Conservation (phyloP, 2,329 filamentous ascomycete species). For the Trichoderma koningii region DNA sequence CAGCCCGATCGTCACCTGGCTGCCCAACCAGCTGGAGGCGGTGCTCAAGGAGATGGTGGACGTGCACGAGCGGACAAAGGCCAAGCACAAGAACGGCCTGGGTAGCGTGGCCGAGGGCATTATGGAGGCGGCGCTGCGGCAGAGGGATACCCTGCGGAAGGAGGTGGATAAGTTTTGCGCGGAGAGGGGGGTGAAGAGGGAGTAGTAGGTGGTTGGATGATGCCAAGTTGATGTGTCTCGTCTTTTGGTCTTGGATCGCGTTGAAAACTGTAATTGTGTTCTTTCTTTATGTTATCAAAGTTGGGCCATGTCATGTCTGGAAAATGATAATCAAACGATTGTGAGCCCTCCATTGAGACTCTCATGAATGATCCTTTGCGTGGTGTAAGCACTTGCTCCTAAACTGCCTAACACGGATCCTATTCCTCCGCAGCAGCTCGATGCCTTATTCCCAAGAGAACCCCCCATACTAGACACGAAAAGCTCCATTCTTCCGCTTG, state of each 20-base stretch:
- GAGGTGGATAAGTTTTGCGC: slow-evolving; percentile 75
- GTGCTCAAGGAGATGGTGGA: slow-evolving; percentile 70
- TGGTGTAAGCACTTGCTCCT: slow-evolving; percentile 15
- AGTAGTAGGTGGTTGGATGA: not conserved
- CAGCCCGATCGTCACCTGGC: slow-evolving; percentile 80
- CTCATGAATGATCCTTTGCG: not conserved
- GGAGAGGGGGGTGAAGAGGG: slow-evolving; percentile 53
- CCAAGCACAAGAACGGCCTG: slow-evolving; percentile 46
- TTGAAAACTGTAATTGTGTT: not conserved
- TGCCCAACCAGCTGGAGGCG: slow-evolving; percentile 77
- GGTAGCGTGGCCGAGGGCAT: slow-evolving; percentile 56
- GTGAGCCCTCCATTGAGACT: not conserved
- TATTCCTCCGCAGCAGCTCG: not conserved
- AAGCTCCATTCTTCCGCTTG: not conserved
- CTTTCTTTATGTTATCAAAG: too few species aligned
- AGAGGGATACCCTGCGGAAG: slow-evolving; percentile 67
- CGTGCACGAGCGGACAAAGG: slow-evolving; percentile 51
- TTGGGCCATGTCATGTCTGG: not conserved
- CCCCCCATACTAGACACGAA: not conserved
- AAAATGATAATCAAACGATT: not conserved
- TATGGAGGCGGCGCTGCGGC: slow-evolving; percentile 66
- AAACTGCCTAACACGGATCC: slow-evolving; percentile 2
- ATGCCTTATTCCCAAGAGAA: not conserved
- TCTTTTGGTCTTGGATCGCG: not conserved
- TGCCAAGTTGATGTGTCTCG: slow-evolving; percentile 9